Conservation (phyloP, 2,329 filamentous ascomycete genomes). For the Penicillium crustosum region DNA sequence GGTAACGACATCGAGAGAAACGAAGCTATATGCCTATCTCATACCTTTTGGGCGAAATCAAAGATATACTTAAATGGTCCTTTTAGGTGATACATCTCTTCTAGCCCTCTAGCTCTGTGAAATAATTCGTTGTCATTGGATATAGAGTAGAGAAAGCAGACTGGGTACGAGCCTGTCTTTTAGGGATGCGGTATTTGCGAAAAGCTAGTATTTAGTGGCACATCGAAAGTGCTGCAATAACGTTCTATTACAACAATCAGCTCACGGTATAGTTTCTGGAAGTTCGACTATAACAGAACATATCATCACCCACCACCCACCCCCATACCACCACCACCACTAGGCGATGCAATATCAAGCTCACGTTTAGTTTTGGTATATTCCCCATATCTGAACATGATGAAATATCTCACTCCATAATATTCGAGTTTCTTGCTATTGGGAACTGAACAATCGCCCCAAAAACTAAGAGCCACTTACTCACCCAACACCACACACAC, state of each 20-base stretch:
- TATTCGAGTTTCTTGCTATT: not conserved
- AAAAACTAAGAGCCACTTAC: not conserved
- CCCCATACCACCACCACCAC: not conserved
- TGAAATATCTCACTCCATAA: not conserved
- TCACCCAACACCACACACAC: not conserved
- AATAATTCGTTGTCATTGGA: not conserved
- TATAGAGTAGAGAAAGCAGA: not conserved
- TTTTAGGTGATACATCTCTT: not conserved
- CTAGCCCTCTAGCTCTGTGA: not conserved
- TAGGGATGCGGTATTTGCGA: no score
- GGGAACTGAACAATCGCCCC: no score
- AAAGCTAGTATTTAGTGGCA: not conserved
- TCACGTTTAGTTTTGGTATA: not conserved
- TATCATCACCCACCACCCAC: not conserved
- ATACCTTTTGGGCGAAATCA: no score
- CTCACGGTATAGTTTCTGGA: not conserved
- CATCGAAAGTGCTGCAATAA: no score
- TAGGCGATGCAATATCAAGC: no score
- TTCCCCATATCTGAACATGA: not conserved
- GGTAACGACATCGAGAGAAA: not conserved
- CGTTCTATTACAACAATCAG: not conserved
- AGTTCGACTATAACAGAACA: not conserved
- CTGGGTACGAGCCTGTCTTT: not conserved
- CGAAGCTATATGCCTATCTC: no score
- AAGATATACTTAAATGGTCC: not conserved